Percentiles rank a stretch among this genome's conserved stretches.
Conservation (phyloP, 1,284 basidiomycete genomes). For the Malassezia japonica region DNA sequence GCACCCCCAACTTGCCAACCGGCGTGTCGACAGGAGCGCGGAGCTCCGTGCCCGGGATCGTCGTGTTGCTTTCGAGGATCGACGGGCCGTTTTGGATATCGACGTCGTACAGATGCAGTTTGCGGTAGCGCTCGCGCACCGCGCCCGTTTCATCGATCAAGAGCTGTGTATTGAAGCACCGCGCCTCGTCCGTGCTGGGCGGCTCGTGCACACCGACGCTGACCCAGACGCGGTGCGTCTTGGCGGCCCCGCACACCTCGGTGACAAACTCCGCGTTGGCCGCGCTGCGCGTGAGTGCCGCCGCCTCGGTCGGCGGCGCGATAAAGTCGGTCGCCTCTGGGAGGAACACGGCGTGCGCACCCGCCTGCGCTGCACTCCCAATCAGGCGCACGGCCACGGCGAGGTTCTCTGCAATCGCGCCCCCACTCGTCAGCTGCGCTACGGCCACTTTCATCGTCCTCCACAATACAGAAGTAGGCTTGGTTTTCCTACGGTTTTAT, state of each 20-base stretch:
- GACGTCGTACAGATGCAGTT: conserved; percentile 54
- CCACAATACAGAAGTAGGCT: conserved; percentile 4
- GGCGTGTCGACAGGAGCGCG: conserved; percentile 42
- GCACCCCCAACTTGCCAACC: conserved; percentile 44
- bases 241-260: conserved; percentile 49
- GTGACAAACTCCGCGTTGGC: conserved; percentile 42
- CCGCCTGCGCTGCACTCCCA: conserved; percentile 43
- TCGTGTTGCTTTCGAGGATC: conserved; percentile 46
- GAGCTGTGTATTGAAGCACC: conserved; percentile 53
- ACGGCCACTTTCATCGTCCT: conserved; percentile 40
- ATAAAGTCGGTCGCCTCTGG: conserved; percentile 52
- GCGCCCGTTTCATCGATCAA: conserved; percentile 50
- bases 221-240: conserved; percentile 49
- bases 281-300: conserved; percentile 27
- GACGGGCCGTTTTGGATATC: conserved; percentile 48
- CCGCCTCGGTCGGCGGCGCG: conserved; percentile 44
- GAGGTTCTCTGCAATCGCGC: conserved; percentile 36
- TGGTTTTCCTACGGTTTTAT: conserved; percentile 1
- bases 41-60: conserved; percentile 48
- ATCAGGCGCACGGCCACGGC: conserved; percentile 39
- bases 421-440: conserved; percentile 33
- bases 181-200: conserved; percentile 33
- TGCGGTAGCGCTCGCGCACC: conserved; percentile 50
- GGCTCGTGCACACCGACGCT: conserved; percentile 53
- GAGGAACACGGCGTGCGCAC: conserved; percentile 16